These are phyloP conservation scores for Aquilaria malaccensis DNA, from an alignment of 345 rosid species.

Conservation along the genomic window DNA sequence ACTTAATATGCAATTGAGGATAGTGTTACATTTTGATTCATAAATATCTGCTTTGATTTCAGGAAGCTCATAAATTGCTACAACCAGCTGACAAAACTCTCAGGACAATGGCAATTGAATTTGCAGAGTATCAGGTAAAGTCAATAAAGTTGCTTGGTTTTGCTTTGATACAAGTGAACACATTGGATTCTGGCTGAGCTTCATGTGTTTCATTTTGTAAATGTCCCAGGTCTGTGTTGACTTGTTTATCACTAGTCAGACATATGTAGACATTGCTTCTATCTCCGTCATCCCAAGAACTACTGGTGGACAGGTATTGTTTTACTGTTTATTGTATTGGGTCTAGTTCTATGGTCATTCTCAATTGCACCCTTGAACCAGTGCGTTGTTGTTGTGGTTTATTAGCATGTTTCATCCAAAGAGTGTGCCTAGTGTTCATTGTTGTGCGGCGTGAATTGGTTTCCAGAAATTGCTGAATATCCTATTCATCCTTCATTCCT, in stretches of 20 bases:
- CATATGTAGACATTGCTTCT: slow-evolving; percentile 87
- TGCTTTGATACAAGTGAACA: background rate
- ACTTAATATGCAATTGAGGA: background rate
- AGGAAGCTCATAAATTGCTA: slow-evolving; percentile 97
- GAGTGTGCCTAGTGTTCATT: too few species aligned
- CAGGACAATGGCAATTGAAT: slow-evolving; percentile 93
- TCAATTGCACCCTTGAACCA: too few species aligned
- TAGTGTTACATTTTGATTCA: slow-evolving; percentile 2
- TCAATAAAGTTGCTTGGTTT: slow-evolving; percentile 8
- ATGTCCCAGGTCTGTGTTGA: slow-evolving; percentile 89
- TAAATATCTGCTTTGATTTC: slow-evolving; percentile 17
- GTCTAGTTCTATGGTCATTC: too few species aligned
- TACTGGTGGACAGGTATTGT: slow-evolving; percentile 90
- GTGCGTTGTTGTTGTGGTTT: too few species aligned
- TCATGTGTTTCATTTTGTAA: slow-evolving; percentile 11
- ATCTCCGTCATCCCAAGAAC: slow-evolving; percentile 83
- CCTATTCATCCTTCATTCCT: too few species aligned
- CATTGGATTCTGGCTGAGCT: slow-evolving; percentile 3
- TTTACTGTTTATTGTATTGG: background rate
- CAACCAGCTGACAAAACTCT: slow-evolving; percentile 86
- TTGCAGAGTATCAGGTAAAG: slow-evolving; percentile 95
- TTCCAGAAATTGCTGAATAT: too few species aligned
- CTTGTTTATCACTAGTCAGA: slow-evolving; percentile 79
- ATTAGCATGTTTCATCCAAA: too few species aligned
- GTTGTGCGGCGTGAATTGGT: too few species aligned